Evolutionary conservation across 345 rosid genomes (phyloP), one percentile per base, ranked within the genome.

Genomic region (Populus alba): DNA sequence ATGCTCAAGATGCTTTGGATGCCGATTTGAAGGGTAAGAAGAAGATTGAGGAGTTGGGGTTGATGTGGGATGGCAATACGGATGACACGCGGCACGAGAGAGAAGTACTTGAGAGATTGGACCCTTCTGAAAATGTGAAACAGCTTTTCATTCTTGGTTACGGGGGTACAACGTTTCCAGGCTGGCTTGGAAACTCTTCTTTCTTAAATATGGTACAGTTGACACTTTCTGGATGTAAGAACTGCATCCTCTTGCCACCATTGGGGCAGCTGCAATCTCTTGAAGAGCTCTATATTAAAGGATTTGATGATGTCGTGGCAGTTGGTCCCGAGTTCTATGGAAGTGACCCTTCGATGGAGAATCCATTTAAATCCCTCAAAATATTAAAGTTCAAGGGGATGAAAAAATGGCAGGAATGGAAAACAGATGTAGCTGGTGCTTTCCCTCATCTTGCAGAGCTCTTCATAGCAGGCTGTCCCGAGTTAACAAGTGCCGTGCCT

Each of bases 361-460:
- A 37, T 12, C 66, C 72, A 20, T 76, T 53, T 53, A 53, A 53
- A 53, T 53, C 59, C 59, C 59, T 53, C 22, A 53, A 53, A 35
- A 33, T n/a, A 23, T 23, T 78, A 27, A 29, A 8, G 7, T 63
- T 78, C 16, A 20, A 6, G 66, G 25, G 43, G 1, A 71, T 71
- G 75, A 3, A 7, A 11, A 4, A 43, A 27, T 78, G 70, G 75
- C 15, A 47, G 18, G 63, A 71, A 29, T 78, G 80, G 75, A 31
- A 20, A 29, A n/a, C 63, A 31, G 18, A 59, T 45, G 15, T 15
- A 47, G 37, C 33, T 20, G 61, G 15, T 55, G 69, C 73, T 37
- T 76, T 78, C 71, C 25, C 75, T 45, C 38, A 7, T 8, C 81
- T 78, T 45, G 8, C 11, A 45, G 20, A 72, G 76, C 81, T 78